Percentiles rank a stretch among this genome's conserved stretches.
Conservation (phyloP, 768 basidiomycete species). For the Glaciozyma martinii region DNA sequence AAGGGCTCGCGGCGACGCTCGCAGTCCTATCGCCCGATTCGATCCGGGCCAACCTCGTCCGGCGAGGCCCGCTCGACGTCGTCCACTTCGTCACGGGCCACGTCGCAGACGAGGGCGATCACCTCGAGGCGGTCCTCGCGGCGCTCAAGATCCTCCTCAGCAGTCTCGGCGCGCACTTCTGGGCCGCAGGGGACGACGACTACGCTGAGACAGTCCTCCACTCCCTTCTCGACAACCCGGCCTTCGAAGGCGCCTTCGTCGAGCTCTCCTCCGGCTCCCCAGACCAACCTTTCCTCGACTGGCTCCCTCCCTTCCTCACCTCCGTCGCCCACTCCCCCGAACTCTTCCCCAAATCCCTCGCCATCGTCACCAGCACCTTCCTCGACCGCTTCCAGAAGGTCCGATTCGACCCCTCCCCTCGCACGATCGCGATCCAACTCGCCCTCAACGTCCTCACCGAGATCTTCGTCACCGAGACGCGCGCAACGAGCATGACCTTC, state of each 20-base stretch:
- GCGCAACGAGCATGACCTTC: constrained; percentile 13
- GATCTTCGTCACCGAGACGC: constrained; percentile 37
- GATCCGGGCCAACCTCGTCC: constrained; percentile 18
- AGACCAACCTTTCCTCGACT: constrained; percentile 54
- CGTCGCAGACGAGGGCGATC: constrained; percentile 17
- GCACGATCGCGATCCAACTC: constrained; percentile 54
- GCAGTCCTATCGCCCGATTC: constrained; percentile 11
- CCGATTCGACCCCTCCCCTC: constrained; percentile 50
- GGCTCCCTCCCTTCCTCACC: constrained; percentile 57
- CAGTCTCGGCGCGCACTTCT: constrained; percentile 46
- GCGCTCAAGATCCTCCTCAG: constrained; percentile 22
- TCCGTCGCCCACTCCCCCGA: constrained; percentile 46
- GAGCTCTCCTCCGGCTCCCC: constrained; percentile 14
- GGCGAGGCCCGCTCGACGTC: constrained; percentile 8
- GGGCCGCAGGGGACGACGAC: constrained; percentile 62
- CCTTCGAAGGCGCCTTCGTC: constrained; percentile 35
- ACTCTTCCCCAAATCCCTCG: constrained; percentile 58
- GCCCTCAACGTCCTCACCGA: constrained; percentile 42
- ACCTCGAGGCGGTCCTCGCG: constrained; percentile 12
- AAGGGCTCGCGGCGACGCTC: constrained; percentile 15
- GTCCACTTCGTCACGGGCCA: constrained; percentile 23
- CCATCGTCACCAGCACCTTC: constrained; percentile 61
- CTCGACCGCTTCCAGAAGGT: constrained; percentile 75
- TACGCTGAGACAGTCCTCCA: constrained; percentile 73
- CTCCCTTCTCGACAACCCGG: constrained; percentile 65